A percentile compares a stretch with the other conserved stretches of the same genome.
phyloP scores from a whole-genome alignment of 1,139 yeast species.

The Pichia sp. region DNA sequence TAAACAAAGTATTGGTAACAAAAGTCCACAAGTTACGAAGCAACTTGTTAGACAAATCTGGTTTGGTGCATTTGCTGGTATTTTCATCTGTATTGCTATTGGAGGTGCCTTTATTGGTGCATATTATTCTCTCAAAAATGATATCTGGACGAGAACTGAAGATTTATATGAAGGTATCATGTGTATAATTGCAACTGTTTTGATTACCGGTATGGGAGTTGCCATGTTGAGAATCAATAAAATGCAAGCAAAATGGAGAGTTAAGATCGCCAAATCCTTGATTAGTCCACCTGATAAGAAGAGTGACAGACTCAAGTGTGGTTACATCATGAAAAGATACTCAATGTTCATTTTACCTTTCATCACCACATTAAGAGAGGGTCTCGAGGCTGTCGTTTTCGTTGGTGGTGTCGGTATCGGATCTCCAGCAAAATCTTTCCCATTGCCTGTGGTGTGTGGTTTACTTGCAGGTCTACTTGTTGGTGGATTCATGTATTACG shows the following conservation, averaged over 20 bases:
- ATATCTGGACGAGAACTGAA: conserved; percentile 80
- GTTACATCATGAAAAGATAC: conserved; percentile 47
- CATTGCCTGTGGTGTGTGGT: conserved; percentile 77
- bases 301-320: conserved; percentile 34
- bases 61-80: conserved; percentile 71
- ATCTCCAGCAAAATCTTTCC: conserved; percentile 57
- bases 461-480: conserved; percentile 59
- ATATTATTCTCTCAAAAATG: conserved; percentile 70
- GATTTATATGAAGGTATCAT: conserved; percentile 93
- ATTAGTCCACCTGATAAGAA: conserved; percentile 26
- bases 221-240: conserved; percentile 88
- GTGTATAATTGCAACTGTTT: conserved; percentile 71
- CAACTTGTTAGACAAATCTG: conserved; percentile 68
- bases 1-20: conserved; percentile 57
- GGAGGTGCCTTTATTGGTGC: conserved; percentile 85
- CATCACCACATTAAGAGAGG: conserved; percentile 77
- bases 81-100: conserved; percentile 63
- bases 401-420: conserved; percentile 66
- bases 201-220: conserved; percentile 85
- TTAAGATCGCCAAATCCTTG: conserved; percentile 69
- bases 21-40: conserved; percentile 35
- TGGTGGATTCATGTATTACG: conserved; percentile 63
- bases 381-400: conserved; percentile 81
- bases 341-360: conserved; percentile 74
- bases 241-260: conserved; percentile 88